A percentile compares a stretch with the other conserved stretches of the same genome.
These are phyloP conservation scores for Lentinula detonsa DNA, from an alignment of 768 basidiomycete species.

Conservation along the genomic window DNA sequence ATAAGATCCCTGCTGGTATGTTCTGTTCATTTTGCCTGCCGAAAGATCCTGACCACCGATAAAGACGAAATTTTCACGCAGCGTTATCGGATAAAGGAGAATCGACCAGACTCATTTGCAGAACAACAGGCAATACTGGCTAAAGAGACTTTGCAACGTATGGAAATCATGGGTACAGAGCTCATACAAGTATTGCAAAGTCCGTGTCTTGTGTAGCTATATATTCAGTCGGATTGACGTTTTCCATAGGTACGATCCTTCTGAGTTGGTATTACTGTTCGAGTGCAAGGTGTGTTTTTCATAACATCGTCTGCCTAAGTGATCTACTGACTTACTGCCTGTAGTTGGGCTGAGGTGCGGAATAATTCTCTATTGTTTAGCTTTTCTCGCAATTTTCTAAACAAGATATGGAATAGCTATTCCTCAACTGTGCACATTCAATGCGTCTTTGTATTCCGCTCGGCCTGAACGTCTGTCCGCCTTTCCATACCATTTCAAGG, in stretches of 20 bases:
- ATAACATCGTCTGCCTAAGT: not conserved
- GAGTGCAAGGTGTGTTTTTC: constrained; percentile 46
- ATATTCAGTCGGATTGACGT: not conserved
- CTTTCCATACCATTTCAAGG: constrained; percentile 62
- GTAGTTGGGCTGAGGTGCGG: constrained; percentile 69
- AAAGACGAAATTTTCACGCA: constrained; percentile 52
- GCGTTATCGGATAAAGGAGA: constrained; percentile 36
- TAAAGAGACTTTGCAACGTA: constrained; percentile 40
- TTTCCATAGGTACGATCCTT: constrained; percentile 47
- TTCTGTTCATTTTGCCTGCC: constrained; percentile 4
- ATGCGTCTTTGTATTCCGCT: constrained; percentile 58
- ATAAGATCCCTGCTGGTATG: constrained; percentile 40
- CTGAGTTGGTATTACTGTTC: constrained; percentile 72
- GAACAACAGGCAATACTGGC: constrained; percentile 58
- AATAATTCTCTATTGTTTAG: not conserved
- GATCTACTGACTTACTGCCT: constrained; percentile 6
- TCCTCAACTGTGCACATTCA: constrained; percentile 48
- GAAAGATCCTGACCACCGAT: constrained; percentile 3
- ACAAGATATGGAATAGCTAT: constrained; percentile 38
- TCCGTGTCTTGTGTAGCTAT: constrained; percentile 17
- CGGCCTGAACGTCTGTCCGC: constrained; percentile 61
- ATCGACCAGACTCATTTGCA: constrained; percentile 54
- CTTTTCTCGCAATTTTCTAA: not conserved
- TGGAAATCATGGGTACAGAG: constrained; percentile 45
- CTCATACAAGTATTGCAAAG: constrained; percentile 61